A percentile compares a stretch with the other conserved stretches of the same genome.
phyloP scores from a whole-genome alignment of 116 monocot species.

The Phalaenopsis hybrid region DNA sequence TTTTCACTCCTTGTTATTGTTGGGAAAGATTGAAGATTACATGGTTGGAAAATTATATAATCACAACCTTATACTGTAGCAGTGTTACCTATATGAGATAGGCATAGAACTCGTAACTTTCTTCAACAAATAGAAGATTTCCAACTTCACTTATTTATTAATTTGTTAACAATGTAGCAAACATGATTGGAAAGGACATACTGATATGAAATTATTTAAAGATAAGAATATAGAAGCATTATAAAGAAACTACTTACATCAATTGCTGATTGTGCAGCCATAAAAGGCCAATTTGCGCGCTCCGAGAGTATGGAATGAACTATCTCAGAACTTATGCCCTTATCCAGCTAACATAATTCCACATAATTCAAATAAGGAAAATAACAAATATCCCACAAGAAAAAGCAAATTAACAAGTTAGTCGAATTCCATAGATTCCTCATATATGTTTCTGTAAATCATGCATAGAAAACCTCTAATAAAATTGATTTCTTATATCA shows the following conservation, averaged over 20 bases:
- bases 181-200: neutral
- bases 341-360: constrained; percentile 55
- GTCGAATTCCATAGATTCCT: too few relatives aligned
- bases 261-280: constrained; percentile 65
- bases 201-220: neutral
- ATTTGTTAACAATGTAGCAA: neutral
- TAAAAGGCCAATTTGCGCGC: constrained; percentile 73
- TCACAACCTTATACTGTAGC: too few relatives aligned
- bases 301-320: constrained; percentile 79
- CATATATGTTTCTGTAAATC: too few relatives aligned
- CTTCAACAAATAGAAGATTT: neutral
- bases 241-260: constrained; percentile 41
- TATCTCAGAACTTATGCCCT: constrained; percentile 68
- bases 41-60: too few relatives aligned
- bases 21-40: too few relatives aligned
- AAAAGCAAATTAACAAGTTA: neutral
- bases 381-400: neutral
- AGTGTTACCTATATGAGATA: too few relatives aligned
- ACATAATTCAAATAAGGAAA: neutral
- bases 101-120: neutral
- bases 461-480: too few relatives aligned
- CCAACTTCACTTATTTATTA: too few relatives aligned
- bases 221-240: neutral
- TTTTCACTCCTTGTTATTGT: too few relatives aligned
- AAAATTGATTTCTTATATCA: too few relatives aligned